Base-by-base conservation (phyloP, 208 protist genomes). In the Trichomonas tenax region DNA sequence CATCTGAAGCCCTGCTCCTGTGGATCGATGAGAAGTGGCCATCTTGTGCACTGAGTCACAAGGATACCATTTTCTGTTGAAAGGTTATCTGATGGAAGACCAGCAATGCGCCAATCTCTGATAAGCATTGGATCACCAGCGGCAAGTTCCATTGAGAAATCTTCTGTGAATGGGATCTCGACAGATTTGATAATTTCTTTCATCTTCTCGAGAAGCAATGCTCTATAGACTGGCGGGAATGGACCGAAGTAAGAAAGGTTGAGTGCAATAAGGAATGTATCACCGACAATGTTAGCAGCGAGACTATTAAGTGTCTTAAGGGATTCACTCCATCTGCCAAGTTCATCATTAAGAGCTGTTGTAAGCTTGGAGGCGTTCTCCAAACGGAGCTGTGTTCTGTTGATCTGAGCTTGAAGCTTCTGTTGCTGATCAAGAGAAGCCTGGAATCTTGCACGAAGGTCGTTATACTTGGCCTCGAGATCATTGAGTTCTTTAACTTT, bases 31-130 rank as follows among this genome's bases (percentile, higher is more conserved):
- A 97, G 84, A 6, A 98, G 95, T 9, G 97, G 96, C 96, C 97
- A 98, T 45, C 97, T 84, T 86, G 96, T 96, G 26, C 23, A 26
- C 6, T 95, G 44, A 34, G 82, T 97, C 49, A 97, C 95, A 41
- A 98, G 96, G 36, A 98, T 99, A 82, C 98, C 98, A 96, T 99
- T 99, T 97, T 99, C 98, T 0, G 98, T 98, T n/a, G 98, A 99
- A 84, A 98, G 98, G 63, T 98, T 97, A 96, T 99, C 99, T 26
- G 98, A 98, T 46, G 99, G 99, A 46, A 99, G 97, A 0, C 98
- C 98, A 96, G 98, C 98, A 81, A 99, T 98, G 95, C 98, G 98
- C 99, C 99, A 99, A 88, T 98, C 98, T 26, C 99, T 98, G 34
- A 98, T 99, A 96, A 98, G 97, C 63, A 99, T 98, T 21, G 98